Conservation (phyloP, 1,284 basidiomycete species). For the Pascua sp. region DNA sequence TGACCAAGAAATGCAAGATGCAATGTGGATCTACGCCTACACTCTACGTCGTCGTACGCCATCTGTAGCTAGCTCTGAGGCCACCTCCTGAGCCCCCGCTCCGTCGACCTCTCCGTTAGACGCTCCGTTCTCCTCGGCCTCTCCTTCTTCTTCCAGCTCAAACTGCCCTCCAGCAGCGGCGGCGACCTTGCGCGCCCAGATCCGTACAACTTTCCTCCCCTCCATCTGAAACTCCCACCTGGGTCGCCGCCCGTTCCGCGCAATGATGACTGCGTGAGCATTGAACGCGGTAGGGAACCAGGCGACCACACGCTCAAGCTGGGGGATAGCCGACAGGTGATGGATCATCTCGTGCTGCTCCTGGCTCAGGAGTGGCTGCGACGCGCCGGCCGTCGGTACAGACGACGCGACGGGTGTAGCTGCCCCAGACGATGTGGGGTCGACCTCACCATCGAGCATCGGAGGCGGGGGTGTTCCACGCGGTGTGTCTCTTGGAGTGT, state of each 20-base stretch:
- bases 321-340: conserved; percentile 29
- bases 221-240: conserved; percentile 29
- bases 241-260: conserved; percentile 19
- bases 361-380: conserved; percentile 28
- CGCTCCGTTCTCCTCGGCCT: no score
- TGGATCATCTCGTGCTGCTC: conserved; percentile 33
- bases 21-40: no score
- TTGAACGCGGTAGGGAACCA: conserved; percentile 46
- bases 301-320: conserved; percentile 34
- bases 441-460: neutral
- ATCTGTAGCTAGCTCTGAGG: no score
- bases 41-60: no score
- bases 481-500: neutral
- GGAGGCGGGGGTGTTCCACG: neutral
- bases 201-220: conserved; percentile 29
- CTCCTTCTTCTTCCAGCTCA: no score
- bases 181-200: conserved; percentile 27
- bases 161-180: conserved; percentile 2
- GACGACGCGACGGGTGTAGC: neutral
- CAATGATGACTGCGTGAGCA: conserved; percentile 39
- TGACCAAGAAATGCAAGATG: no score
- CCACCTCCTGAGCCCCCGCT: no score
- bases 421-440: neutral
- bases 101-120: no score
- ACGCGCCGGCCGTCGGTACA: neutral